Conservation (phyloP, 768 basidiomycete species). For the Gelatoporia subvermispora region DNA sequence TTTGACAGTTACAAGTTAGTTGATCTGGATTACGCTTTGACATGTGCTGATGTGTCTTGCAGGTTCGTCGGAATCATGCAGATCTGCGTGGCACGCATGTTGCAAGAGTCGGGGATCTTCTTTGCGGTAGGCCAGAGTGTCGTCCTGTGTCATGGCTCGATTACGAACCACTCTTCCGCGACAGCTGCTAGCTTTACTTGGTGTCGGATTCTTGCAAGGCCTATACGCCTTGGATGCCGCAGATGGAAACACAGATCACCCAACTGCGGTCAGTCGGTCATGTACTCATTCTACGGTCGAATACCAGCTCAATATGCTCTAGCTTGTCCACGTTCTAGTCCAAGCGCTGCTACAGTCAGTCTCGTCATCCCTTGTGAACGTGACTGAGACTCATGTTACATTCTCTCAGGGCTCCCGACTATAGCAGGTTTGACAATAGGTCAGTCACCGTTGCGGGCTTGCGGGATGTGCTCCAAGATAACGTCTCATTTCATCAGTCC, state of each 20-base stretch:
- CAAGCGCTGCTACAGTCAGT: conserved; percentile 80
- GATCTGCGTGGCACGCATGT: conserved; percentile 89
- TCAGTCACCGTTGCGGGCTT: conserved; percentile 12
- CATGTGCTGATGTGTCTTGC: background rate
- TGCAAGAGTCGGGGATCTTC: conserved; percentile 89
- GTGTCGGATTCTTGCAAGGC: conserved; percentile 80
- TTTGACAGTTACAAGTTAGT: conserved; percentile 77
- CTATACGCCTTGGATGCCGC: conserved; percentile 89
- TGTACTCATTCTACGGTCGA: background rate
- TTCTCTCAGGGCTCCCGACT: conserved; percentile 55
- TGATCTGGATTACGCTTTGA: background rate
- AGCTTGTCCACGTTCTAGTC: conserved; percentile 70
- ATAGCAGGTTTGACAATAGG: conserved; percentile 50
- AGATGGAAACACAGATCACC: conserved; percentile 65
- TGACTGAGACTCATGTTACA: background rate
- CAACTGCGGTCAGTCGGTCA: conserved; percentile 37
- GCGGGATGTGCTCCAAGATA: conserved; percentile 4
- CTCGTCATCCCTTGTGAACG: background rate
- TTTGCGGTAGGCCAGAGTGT: conserved; percentile 59
- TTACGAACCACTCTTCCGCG: conserved; percentile 1
- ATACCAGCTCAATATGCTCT: background rate
- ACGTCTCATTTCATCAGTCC: conserved; percentile 11
- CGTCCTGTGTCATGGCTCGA: background rate
- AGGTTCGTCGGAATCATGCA: conserved; percentile 92
- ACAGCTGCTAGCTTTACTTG: conserved; percentile 77